Percentiles rank a stretch among this genome's conserved stretches.
Evolutionary conservation across 1,139 yeast genomes (phyloP).

Genomic region (Spencermartinsiella ligniputridi): DNA sequence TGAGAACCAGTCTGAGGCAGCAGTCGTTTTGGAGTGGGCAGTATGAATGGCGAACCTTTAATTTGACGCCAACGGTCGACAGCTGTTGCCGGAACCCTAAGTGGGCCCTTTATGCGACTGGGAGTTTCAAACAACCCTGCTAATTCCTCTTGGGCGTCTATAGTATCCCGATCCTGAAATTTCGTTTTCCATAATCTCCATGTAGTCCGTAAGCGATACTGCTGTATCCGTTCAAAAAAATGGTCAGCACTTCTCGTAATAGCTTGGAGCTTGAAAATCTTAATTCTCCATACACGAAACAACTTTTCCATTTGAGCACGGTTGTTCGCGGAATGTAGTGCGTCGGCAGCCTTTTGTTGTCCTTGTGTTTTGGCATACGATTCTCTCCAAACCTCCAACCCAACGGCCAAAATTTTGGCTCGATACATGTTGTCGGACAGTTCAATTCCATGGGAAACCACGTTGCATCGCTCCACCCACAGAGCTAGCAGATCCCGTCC

Average conservation of each 20-base stretch:
- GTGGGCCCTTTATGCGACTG: slow-evolving; percentile 17
- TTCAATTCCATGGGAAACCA: neutral
- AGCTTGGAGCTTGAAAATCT: slow-evolving; percentile 22
- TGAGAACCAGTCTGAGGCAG: too few relatives aligned
- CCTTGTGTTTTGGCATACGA: neutral
- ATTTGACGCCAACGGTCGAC: slow-evolving; percentile 22
- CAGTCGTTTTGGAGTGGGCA: neutral
- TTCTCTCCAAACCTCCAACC: neutral
- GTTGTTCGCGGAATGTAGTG: neutral
- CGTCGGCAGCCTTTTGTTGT: slow-evolving; percentile 3
- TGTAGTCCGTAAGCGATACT: slow-evolving; percentile 17
- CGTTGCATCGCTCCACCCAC: neutral
- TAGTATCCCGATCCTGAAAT: slow-evolving; percentile 8
- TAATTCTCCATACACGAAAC: slow-evolving; percentile 25
- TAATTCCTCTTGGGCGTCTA: neutral
- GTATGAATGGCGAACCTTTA: slow-evolving; percentile 1
- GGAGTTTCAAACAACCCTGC: slow-evolving; percentile 18
- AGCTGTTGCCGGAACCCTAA: slow-evolving; percentile 19
- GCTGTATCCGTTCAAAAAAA: slow-evolving; percentile 17
- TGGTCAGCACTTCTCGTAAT: slow-evolving; percentile 24
- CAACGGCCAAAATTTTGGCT: neutral
- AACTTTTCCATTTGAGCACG: slow-evolving; percentile 9
- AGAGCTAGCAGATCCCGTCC: neutral
- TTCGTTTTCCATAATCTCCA: slow-evolving; percentile 26
- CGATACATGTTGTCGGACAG: neutral